phyloP scores from a whole-genome alignment of 1,284 basidiomycete genomes.

The Malassezia furfur region DNA sequence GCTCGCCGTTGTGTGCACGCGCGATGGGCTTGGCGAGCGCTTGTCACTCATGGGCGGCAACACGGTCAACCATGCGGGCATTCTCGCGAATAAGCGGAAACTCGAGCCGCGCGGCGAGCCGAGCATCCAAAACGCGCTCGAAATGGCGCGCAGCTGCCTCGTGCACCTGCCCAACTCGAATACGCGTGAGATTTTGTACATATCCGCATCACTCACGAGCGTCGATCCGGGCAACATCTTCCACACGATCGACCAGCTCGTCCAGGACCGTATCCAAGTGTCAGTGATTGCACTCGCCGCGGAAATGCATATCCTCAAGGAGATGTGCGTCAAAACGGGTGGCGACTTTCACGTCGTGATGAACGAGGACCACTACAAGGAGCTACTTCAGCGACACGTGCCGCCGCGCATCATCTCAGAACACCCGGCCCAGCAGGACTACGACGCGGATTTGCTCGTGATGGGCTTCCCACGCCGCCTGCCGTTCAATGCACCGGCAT shows the following conservation, averaged over 20 bases:
- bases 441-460: constrained; percentile 66
- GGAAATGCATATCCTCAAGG: constrained; percentile 93
- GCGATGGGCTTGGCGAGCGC: constrained; percentile 42
- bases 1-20: constrained; percentile 43
- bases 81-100: constrained; percentile 73
- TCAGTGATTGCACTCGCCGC: constrained; percentile 80
- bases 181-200: constrained; percentile 81
- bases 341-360: constrained; percentile 66
- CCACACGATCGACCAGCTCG: constrained; percentile 71
- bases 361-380: constrained; percentile 92
- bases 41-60: constrained; percentile 66
- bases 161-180: constrained; percentile 83
- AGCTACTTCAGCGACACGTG: constrained; percentile 87
- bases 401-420: constrained; percentile 56
- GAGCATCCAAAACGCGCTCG: constrained; percentile 87
- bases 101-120: constrained; percentile 86
- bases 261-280: constrained; percentile 69
- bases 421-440: neutral
- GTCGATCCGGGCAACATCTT: constrained; percentile 96
- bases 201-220: constrained; percentile 89
- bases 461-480: constrained; percentile 73
- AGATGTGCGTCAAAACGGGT: constrained; percentile 53
- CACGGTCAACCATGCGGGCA: constrained; percentile 79
- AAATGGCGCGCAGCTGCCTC: constrained; percentile 59
- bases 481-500: constrained; percentile 29